Base-by-base conservation (phyloP, 768 basidiomycete genomes). In the Phanerochaete sordida region DNA sequence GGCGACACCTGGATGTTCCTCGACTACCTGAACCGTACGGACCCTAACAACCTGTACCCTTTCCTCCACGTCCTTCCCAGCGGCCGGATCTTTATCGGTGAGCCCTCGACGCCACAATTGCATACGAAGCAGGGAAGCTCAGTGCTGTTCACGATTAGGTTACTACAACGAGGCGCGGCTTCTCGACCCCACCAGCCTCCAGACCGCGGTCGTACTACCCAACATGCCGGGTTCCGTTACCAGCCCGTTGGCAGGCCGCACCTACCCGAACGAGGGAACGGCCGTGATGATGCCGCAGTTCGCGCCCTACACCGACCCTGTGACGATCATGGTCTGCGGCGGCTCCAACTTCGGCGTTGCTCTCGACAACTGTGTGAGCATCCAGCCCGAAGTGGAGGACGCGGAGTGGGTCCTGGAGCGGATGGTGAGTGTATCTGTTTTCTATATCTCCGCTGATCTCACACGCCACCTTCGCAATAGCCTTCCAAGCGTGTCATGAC, bases 131-230 rank as follows among this genome's bases (percentile, higher is more conserved):
- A 13, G 33, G 33, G 33, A 35, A 30, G 30, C 3, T 21, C 43
- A 11, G 43, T 27, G 13, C 35, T 28, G 27, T 16, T 37, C 19
- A 8, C n/a, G 5, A 8, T 7, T 60, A 90, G 88, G 79, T 0
- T 91, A 92, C 67, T 91, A 85, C 74, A 92, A 93, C 62, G 87
- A 92, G 70, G 91, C 90, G 0, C 84, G 90, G 16, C 82, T 92
- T 61, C 75, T 92, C 27, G 81, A 92, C 59, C 84, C 87, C 0
- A 75, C 69, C 12, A 88, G 82, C 1, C 90, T 92, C 62, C 72
- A 77, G 23, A 91, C 90, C 0, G 70, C 84, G 56, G 72, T 72
- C 5, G 72, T 75, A 7, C 71, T 91, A 5, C 91, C 91, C 16
- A 90, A 90, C 64, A 84, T 88, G 62, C 90, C 91, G 0, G 90